Evolutionary conservation across 257 asterid genomes (phyloP), one percentile per base, ranked within the genome.

Genomic region (Cynanchum wilfordii): DNA sequence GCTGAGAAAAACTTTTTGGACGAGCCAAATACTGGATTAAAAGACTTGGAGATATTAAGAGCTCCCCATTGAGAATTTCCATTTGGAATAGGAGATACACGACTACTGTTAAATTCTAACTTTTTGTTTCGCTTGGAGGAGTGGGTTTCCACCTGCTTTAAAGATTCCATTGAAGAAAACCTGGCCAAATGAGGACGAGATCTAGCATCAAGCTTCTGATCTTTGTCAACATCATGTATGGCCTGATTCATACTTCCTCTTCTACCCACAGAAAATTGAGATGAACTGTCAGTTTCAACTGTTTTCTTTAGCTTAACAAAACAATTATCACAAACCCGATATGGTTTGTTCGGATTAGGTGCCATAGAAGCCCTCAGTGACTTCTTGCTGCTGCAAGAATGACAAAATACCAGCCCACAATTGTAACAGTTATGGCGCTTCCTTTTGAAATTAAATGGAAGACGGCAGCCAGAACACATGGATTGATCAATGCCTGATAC

Each of bases 371-470:
- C 97, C 90, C 87, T 87, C 64, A 85, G 77, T 50, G 94, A 92
- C 89, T 92, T 92, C 90, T 89, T 90, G 83, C 90, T 90, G 87
- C 96, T 92, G 85, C 98, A 92, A 13, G 98, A 87, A 80, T 92
- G 90, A 75, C 98, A 92, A 82, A 90, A 92, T 54, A 90, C 95
- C 54, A 90, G 95, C 30, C 97, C 98, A 75, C 98, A 92, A 78
- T 92, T 92, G 77, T 90, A 92, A 85, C 98, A 92, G 75, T 92
- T 92, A 82, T 92, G 98, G 45, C 98, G 97, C 78, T 92, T 92
- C 81, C 97, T 84, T 81, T 88, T 92, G 84, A 92, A 92, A 81
- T 88, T 92, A 79, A 92, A 92, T 5, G 89, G 96, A 54, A 87
- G 85, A 44, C 90, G 96, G 79, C 98, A 92, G 49, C 97, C 97